Conservation (phyloP, 805 yeast species). For the Zygosaccharomyces rouxii region DNA sequence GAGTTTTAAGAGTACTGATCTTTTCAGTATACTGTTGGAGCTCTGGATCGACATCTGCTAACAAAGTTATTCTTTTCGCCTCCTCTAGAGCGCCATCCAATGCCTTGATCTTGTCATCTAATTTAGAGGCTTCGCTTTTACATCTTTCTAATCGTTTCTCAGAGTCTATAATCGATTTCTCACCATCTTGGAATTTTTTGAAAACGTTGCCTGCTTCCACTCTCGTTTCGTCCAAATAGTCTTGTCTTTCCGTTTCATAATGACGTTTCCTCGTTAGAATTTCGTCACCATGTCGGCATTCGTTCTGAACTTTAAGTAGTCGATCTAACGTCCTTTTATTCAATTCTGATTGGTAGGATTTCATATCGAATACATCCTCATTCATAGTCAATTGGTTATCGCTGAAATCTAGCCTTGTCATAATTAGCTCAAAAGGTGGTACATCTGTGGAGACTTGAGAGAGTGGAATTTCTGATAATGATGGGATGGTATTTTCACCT, state of each 20-base stretch:
- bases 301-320: slow-evolving; percentile 28
- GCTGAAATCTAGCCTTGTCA: slow-evolving; percentile 12
- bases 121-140: slow-evolving; percentile 18
- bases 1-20: slow-evolving; percentile 15
- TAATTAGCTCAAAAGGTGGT: slow-evolving; percentile 8
- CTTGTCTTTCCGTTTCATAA: slow-evolving; percentile 41
- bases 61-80: slow-evolving; percentile 8
- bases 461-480: slow-evolving; percentile 9
- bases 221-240: slow-evolving; percentile 38
- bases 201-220: slow-evolving; percentile 40
- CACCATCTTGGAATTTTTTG: slow-evolving; percentile 31
- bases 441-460: slow-evolving; percentile 2
- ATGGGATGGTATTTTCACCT: slow-evolving; percentile 6
- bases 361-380: slow-evolving; percentile 21
- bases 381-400: slow-evolving; percentile 10
- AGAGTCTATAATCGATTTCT: slow-evolving; percentile 22
- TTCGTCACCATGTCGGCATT: slow-evolving; percentile 21
- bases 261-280: slow-evolving; percentile 30
- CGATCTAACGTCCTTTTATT: slow-evolving; percentile 38
- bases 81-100: slow-evolving; percentile 13
- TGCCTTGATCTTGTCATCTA: slow-evolving; percentile 10
- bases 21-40: slow-evolving; percentile 1
- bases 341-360: slow-evolving; percentile 37
- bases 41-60: slow-evolving; percentile 13
- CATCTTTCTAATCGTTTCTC: slow-evolving; percentile 26